Percentiles rank a stretch among this genome's conserved stretches.
phyloP scores from a whole-genome alignment of 352 stramenopile genomes.

The Phytophthora aleatoria region DNA sequence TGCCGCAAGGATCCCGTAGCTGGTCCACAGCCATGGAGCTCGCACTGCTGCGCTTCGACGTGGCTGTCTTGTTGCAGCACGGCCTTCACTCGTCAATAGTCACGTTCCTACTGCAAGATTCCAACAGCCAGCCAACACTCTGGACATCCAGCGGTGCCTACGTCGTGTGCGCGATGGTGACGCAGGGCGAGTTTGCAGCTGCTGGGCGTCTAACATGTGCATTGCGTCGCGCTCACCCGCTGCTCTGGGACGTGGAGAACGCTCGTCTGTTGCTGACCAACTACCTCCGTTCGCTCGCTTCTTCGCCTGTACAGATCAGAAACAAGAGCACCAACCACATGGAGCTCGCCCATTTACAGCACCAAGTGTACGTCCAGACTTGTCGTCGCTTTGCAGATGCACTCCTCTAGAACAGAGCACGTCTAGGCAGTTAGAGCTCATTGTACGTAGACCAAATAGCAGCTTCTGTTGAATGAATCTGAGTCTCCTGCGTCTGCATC shows the following conservation, averaged over 20 bases:
- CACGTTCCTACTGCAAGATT: slow-evolving; percentile 38
- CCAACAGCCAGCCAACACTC: slow-evolving; percentile 8
- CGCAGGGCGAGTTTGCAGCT: slow-evolving; percentile 45
- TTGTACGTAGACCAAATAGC: slow-evolving; percentile 20
- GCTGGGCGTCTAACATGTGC: slow-evolving; percentile 59
- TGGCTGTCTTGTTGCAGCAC: slow-evolving; percentile 44
- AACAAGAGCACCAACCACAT: slow-evolving; percentile 8
- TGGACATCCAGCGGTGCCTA: slow-evolving; percentile 76
- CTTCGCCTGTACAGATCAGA: slow-evolving; percentile 7
- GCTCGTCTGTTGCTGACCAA: slow-evolving; percentile 63
- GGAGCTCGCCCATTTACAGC: slow-evolving; percentile 19
- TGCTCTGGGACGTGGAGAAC: slow-evolving; percentile 77
- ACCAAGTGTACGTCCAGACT: slow-evolving; percentile 39
- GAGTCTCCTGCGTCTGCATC: slow-evolving; percentile 1
- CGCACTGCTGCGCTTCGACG: slow-evolving; percentile 65
- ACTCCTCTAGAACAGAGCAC: slow-evolving; percentile 24
- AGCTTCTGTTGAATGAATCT: slow-evolving; percentile 19
- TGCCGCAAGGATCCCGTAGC: slow-evolving; percentile 21
- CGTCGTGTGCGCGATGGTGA: slow-evolving; percentile 67
- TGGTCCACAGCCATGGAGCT: slow-evolving; percentile 49
- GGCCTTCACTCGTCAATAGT: slow-evolving; percentile 50
- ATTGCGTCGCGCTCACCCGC: slow-evolving; percentile 55
- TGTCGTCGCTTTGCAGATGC: slow-evolving; percentile 27
- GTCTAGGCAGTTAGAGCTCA: slow-evolving; percentile 3
- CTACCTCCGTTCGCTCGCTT: slow-evolving; percentile 47